phyloP scores from a whole-genome alignment of 2,329 filamentous ascomycete genomes.

The Nothomitra cinnamomea region DNA sequence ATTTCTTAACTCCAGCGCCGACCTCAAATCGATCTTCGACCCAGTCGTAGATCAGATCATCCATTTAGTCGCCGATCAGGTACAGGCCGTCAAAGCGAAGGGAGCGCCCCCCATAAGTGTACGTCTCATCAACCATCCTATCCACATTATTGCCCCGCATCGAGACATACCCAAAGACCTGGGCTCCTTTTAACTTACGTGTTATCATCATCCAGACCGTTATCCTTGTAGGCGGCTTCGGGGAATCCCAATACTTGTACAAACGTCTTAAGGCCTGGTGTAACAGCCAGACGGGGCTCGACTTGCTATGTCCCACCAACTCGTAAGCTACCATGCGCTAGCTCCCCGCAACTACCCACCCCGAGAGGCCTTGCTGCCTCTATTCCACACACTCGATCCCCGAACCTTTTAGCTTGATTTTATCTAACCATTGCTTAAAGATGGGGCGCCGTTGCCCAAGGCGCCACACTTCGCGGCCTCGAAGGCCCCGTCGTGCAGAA shows the following conservation, averaged over 20 bases:
- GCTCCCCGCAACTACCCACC: neutral
- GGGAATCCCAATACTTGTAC: neutral
- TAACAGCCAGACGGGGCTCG: constrained; percentile 2
- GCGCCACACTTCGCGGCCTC: too few species aligned
- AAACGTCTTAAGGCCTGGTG: neutral
- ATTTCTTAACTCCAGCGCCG: too few species aligned
- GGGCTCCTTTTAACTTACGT: too few species aligned
- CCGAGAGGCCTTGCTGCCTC: too few species aligned
- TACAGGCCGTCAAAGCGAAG: neutral
- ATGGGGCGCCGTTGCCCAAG: too few species aligned
- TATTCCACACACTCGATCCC: too few species aligned
- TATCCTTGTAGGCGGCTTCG: constrained; percentile 1
- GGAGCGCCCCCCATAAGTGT: neutral
- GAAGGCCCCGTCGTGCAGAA: too few species aligned
- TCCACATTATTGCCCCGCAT: neutral
- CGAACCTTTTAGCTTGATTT: too few species aligned
- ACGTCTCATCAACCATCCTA: neutral
- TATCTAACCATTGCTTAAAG: too few species aligned
- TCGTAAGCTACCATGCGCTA: neutral
- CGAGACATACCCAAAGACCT: neutral
- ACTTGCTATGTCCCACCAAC: neutral
- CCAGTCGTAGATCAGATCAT: neutral
- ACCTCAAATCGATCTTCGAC: neutral
- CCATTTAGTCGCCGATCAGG: neutral
- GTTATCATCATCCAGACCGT: too few species aligned